phyloP scores from a whole-genome alignment of 2,329 filamentous ascomycete species.

The Claviceps sp. region DNA sequence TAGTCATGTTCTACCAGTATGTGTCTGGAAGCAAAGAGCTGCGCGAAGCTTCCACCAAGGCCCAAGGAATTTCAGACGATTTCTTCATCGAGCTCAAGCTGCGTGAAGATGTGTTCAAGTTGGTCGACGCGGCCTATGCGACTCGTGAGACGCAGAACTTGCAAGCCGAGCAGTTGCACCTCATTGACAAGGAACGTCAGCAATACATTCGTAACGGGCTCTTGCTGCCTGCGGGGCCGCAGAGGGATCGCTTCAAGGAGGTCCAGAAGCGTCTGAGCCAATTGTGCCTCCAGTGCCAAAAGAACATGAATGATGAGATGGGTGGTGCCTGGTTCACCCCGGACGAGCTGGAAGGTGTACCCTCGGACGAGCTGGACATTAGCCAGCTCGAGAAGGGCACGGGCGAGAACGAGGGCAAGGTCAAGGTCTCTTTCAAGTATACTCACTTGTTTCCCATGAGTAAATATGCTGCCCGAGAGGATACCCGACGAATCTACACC shows the following conservation, averaged over 20 bases:
- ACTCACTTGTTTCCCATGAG: slow-evolving; percentile 65
- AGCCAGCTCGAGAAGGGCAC: slow-evolving; percentile 57
- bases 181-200: slow-evolving; percentile 68
- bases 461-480: slow-evolving; percentile 61
- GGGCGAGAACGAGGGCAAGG: slow-evolving; percentile 57
- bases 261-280: slow-evolving; percentile 70
- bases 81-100: slow-evolving; percentile 67
- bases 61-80: slow-evolving; percentile 62
- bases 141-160: slow-evolving; percentile 38
- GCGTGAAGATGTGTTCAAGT: slow-evolving; percentile 66
- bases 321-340: slow-evolving; percentile 67
- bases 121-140: slow-evolving; percentile 46
- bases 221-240: slow-evolving; percentile 51
- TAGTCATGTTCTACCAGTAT: slow-evolving; percentile 69
- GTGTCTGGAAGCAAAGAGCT: slow-evolving; percentile 56
- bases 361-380: slow-evolving; percentile 52
- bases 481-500: slow-evolving; percentile 43
- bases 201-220: slow-evolving; percentile 66
- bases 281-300: slow-evolving; percentile 62
- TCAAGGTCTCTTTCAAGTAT: slow-evolving; percentile 72
- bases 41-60: slow-evolving; percentile 62
- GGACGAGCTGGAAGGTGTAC: slow-evolving; percentile 62
- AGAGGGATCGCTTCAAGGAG: slow-evolving; percentile 71
- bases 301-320: slow-evolving; percentile 72
- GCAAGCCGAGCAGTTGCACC: slow-evolving; percentile 54